phyloP scores from a whole-genome alignment of 1,284 basidiomycete species.

The Microbotryomycetes sp. region DNA sequence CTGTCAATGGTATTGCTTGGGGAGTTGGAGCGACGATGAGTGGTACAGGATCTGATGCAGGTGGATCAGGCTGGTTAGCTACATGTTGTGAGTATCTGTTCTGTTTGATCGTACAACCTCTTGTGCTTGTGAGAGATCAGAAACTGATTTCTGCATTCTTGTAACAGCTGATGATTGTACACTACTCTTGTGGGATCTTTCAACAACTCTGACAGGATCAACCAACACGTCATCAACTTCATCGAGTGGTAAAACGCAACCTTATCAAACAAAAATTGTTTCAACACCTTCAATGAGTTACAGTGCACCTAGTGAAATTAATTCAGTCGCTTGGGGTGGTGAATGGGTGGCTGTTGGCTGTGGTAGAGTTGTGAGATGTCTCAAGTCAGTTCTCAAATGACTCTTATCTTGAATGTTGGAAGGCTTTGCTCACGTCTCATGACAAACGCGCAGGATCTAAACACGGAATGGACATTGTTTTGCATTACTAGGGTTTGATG shows the following conservation, averaged over 20 bases:
- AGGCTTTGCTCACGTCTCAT: no score
- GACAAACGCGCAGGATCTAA: no score
- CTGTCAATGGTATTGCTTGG: conserved; percentile 81
- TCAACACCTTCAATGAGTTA: conserved; percentile 76
- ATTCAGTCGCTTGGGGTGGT: conserved; percentile 75
- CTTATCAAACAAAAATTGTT: conserved; percentile 42
- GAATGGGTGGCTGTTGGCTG: conserved; percentile 88
- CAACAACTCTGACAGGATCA: conserved; percentile 41
- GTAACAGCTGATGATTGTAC: conserved; percentile 78
- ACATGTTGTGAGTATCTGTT: conserved; percentile 43
- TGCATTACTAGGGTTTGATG: no score
- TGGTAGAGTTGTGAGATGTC: conserved; percentile 65
- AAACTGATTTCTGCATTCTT: background rate
- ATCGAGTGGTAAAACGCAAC: conserved; percentile 25
- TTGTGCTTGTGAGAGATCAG: background rate
- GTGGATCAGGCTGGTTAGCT: conserved; percentile 72
- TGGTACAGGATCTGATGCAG: conserved; percentile 40
- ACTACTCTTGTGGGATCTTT: conserved; percentile 78
- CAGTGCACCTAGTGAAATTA: conserved; percentile 69
- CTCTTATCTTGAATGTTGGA: no score
- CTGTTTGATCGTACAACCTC: background rate
- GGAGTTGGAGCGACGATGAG: conserved; percentile 50
- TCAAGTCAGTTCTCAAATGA: conserved; percentile 8
- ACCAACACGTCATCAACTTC: conserved; percentile 50
- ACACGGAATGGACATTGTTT: no score